Evolutionary conservation across 2,329 filamentous ascomycete genomes (phyloP).

Genomic region (Apiospora sp.): DNA sequence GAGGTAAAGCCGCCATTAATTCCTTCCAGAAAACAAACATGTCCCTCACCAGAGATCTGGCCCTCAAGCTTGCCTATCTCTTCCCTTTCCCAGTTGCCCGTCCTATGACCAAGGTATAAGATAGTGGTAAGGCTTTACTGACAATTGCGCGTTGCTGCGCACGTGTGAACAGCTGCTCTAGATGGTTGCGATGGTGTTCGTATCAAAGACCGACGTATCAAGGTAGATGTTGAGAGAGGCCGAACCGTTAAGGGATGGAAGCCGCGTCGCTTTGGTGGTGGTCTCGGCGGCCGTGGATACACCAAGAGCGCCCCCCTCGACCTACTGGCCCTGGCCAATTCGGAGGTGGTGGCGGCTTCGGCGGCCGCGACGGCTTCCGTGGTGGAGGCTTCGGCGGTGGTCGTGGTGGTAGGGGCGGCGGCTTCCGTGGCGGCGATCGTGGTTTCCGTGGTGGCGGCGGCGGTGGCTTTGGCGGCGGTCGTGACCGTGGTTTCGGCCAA

Average conservation of each 20-base stretch:
- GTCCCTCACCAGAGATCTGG: slow-evolving; percentile 58
- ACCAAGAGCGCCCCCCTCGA: slow-evolving; percentile 81
- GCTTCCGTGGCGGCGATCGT: slow-evolving; percentile 44
- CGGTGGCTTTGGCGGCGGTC: slow-evolving; percentile 61
- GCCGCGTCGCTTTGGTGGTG: slow-evolving; percentile 88
- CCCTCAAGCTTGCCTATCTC: slow-evolving; percentile 67
- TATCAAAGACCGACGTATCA: slow-evolving; percentile 90
- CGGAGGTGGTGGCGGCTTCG: slow-evolving; percentile 66
- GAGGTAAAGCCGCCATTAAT: slow-evolving; percentile 76
- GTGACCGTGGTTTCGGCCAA: slow-evolving; percentile 53
- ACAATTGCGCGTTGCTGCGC: slow-evolving; percentile 69
- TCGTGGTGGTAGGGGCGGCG: slow-evolving; percentile 50
- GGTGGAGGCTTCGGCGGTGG: slow-evolving; percentile 61
- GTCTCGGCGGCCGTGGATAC: slow-evolving; percentile 90
- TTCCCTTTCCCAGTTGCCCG: slow-evolving; percentile 27
- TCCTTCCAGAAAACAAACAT: slow-evolving; percentile 46
- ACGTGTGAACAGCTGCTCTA: slow-evolving; percentile 81
- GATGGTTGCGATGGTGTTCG: slow-evolving; percentile 84
- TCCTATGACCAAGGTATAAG: slow-evolving; percentile 49
- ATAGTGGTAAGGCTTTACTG: slow-evolving; percentile 70
- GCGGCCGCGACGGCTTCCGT: slow-evolving; percentile 65
- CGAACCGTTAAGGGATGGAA: slow-evolving; percentile 94
- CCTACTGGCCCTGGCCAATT: slow-evolving; percentile 71
- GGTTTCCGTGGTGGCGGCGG: slow-evolving; percentile 58
- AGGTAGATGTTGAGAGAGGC: slow-evolving; percentile 96